A percentile compares a stretch with the other conserved stretches of the same genome.
phyloP scores from a whole-genome alignment of 495 filamentous ascomycete species.

The Aspergillus bridgeri region DNA sequence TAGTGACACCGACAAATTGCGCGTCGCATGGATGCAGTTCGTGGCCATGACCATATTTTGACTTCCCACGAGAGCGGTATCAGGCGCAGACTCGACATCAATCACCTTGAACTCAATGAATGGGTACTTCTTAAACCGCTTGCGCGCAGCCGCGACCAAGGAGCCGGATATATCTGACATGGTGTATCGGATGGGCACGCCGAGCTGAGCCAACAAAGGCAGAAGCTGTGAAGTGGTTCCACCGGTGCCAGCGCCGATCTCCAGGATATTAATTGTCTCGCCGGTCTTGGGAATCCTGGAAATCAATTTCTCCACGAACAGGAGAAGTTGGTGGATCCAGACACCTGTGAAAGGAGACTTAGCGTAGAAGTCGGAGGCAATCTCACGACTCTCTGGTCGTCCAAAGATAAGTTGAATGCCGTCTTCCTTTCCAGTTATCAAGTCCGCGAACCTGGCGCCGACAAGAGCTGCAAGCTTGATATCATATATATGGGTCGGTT shows the following conservation, averaged over 20 bases:
- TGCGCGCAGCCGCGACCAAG: conserved; percentile 32
- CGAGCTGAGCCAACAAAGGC: conserved; percentile 25
- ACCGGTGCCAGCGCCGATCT: conserved; percentile 43
- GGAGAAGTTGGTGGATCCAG: conserved; percentile 33
- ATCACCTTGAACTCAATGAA: conserved; percentile 38
- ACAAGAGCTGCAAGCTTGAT: conserved; percentile 37
- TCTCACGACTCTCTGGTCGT: conserved; percentile 39
- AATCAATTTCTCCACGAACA: conserved; percentile 32
- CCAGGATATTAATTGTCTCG: conserved; percentile 33
- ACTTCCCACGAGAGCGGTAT: conserved; percentile 23
- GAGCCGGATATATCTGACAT: conserved; percentile 43
- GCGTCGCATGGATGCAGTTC: conserved; percentile 47
- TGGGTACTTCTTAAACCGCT: conserved; percentile 30
- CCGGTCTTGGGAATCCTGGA: conserved; percentile 13
- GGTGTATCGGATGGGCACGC: conserved; percentile 42
- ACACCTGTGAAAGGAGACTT: conserved; percentile 36
- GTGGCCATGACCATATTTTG: conserved; percentile 43
- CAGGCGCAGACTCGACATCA: conserved; percentile 39
- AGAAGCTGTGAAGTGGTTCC: conserved; percentile 34
- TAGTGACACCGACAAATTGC: conserved; percentile 18
- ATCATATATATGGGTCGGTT: no score
- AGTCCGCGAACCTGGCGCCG: conserved; percentile 37
- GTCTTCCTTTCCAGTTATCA: conserved; percentile 37
- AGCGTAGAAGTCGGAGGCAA: conserved; percentile 39
- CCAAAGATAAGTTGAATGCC: conserved; percentile 46